A percentile compares a stretch with the other conserved stretches of the same genome.
Evolutionary conservation across 805 yeast genomes (phyloP).

Genomic region (Hanseniaspora meyeri): DNA sequence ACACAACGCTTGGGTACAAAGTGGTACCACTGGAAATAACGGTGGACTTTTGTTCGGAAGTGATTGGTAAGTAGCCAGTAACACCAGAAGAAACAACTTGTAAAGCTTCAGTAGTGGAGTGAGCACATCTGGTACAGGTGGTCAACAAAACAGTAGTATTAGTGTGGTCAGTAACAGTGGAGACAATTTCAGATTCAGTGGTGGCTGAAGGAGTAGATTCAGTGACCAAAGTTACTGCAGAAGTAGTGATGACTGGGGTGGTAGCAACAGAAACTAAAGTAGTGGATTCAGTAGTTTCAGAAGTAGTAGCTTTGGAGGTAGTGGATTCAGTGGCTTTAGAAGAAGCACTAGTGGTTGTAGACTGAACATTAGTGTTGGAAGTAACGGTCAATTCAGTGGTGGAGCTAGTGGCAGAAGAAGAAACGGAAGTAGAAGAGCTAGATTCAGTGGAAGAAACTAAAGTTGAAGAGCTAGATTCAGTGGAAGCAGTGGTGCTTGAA

Average conservation of each 20-base stretch:
- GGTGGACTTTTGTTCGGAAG: slow-evolving; percentile 4
- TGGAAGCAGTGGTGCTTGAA: slow-evolving; percentile 7
- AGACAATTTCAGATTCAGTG: not conserved
- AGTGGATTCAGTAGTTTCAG: not conserved
- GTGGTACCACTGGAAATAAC: slow-evolving; percentile 13
- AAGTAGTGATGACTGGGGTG: not conserved
- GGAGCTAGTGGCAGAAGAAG: slow-evolving; percentile 4
- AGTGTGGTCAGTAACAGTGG: slow-evolving; percentile 4
- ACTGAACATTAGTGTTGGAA: slow-evolving; percentile 11
- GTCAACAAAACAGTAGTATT: slow-evolving; percentile 8
- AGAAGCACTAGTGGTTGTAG: not conserved
- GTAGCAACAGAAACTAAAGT: slow-evolving; percentile 1
- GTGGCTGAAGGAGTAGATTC: slow-evolving; percentile 6
- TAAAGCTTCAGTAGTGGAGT: slow-evolving; percentile 5
- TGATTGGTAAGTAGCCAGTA: slow-evolving; percentile 8
- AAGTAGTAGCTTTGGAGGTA: not conserved
- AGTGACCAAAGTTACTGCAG: not conserved
- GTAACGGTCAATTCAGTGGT: slow-evolving; percentile 11
- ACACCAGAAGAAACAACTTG: slow-evolving; percentile 7
- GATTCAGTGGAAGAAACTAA: not conserved
- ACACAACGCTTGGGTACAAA: slow-evolving; percentile 13
- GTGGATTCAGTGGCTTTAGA: not conserved
- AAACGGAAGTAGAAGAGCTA: not conserved
- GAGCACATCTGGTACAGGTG: slow-evolving; percentile 10
- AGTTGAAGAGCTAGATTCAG: not conserved